Evolutionary conservation across 805 yeast species (phyloP).

Genomic region (Lipomyces orientalis): DNA sequence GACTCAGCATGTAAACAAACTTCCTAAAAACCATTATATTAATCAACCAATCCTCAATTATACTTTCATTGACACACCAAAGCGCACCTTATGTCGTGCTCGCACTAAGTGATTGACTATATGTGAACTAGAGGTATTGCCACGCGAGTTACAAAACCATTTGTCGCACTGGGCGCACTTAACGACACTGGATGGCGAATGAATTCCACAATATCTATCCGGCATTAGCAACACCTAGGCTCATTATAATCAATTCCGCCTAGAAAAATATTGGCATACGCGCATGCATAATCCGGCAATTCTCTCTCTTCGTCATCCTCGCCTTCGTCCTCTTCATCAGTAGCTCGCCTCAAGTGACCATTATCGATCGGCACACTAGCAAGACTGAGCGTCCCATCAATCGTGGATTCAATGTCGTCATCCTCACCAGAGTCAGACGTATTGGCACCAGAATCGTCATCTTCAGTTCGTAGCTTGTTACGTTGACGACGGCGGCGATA

Average conservation of each 20-base stretch:
- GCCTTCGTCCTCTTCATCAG: conserved; percentile 36
- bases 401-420: conserved; percentile 33
- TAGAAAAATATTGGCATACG: conserved; percentile 38
- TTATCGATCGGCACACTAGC: conserved; percentile 26
- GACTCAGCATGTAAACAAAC: conserved; percentile 80
- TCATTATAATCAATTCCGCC: not conserved
- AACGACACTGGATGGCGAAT: conserved; percentile 66
- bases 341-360: conserved; percentile 13
- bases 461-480: conserved; percentile 11
- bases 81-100: conserved; percentile 66
- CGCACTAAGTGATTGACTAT: conserved; percentile 84
- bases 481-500: conserved; percentile 37
- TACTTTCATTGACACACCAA: not conserved
- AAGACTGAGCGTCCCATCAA: conserved; percentile 36
- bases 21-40: conserved; percentile 23
- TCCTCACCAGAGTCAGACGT: conserved; percentile 29
- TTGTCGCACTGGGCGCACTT: conserved; percentile 76
- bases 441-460: conserved; percentile 16
- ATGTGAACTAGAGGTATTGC: conserved; percentile 68
- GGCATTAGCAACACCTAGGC: not conserved
- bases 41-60: not conserved
- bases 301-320: conserved; percentile 37
- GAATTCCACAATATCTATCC: conserved; percentile 71
- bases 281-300: conserved; percentile 55
- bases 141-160: conserved; percentile 88